Evolutionary conservation across 768 basidiomycete species (phyloP).

Genomic region (Russula olivacea): DNA sequence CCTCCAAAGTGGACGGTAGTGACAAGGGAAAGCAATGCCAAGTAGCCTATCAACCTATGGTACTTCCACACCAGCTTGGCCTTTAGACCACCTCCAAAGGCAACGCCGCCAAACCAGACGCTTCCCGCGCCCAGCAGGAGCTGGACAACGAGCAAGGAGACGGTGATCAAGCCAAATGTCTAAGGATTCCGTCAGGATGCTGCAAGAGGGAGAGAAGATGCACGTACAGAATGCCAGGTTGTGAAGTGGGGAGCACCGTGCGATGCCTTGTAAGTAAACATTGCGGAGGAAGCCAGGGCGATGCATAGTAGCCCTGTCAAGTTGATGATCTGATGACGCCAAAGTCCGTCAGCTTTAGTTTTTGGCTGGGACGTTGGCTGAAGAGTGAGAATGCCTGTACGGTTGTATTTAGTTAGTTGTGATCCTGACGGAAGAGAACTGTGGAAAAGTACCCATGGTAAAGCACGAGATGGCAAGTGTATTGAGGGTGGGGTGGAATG

Average conservation of each 20-base stretch:
- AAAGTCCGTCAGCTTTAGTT: conserved; percentile 60
- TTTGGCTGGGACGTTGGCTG: conserved; percentile 65
- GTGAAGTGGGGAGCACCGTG: conserved; percentile 52
- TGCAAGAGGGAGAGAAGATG: conserved; percentile 7
- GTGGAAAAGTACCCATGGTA: conserved; percentile 48
- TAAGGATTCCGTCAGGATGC: conserved; percentile 28
- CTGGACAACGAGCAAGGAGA: conserved; percentile 59
- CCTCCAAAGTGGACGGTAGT: conserved; percentile 63
- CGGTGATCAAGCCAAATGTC: conserved; percentile 59
- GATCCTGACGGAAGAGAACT: background rate
- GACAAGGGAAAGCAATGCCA: conserved; percentile 55
- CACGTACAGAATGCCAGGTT: conserved; percentile 67
- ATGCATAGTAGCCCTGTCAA: conserved; percentile 54
- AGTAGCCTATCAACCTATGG: conserved; percentile 73
- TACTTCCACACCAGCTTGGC: conserved; percentile 82
- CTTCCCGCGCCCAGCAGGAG: conserved; percentile 61
- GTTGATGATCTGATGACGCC: conserved; percentile 62
- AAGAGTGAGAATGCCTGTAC: conserved; percentile 63
- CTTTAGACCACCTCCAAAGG: conserved; percentile 64
- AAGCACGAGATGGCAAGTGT: conserved; percentile 49
- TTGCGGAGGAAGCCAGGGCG: conserved; percentile 52
- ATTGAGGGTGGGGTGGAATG: conserved; percentile 60
- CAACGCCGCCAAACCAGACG: conserved; percentile 66
- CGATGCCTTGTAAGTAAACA: conserved; percentile 55
- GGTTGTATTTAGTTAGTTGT: background rate